Evolutionary conservation across 257 asterid species (phyloP).

Genomic region (Ocimum tenuiflorum): DNA sequence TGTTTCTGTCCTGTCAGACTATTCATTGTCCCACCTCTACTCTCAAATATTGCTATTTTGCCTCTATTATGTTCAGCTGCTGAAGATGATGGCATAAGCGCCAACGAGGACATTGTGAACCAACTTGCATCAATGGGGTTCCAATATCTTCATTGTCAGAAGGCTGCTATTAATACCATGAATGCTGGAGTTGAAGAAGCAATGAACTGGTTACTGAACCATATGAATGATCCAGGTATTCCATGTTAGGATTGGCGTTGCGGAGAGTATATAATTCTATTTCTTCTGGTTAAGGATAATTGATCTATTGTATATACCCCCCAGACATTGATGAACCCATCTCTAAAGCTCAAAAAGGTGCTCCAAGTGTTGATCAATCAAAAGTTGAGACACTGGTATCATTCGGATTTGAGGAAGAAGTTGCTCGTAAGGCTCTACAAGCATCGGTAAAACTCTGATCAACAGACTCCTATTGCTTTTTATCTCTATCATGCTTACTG

Average conservation of each 20-base stretch:
- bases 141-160: constrained; percentile 68
- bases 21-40: background rate
- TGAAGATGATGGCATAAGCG: constrained; percentile 33
- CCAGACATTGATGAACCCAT: constrained; percentile 78
- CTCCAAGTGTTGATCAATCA: constrained; percentile 56
- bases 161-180: constrained; percentile 79
- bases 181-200: constrained; percentile 87
- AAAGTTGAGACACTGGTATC: constrained; percentile 63
- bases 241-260: constrained; percentile 12
- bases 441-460: constrained; percentile 55
- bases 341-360: constrained; percentile 31
- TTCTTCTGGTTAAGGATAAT: constrained; percentile 5
- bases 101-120: constrained; percentile 63
- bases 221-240: constrained; percentile 84
- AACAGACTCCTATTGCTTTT: background rate
- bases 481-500: background rate
- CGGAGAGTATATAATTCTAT: background rate
- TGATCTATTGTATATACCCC: constrained; percentile 16
- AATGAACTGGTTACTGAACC: constrained; percentile 81
- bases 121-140: constrained; percentile 92
- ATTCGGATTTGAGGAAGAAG: constrained; percentile 81
- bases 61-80: constrained; percentile 35
- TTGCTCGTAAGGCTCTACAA: constrained; percentile 71
- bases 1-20: background rate
- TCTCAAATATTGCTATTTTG: background rate